Base-by-base conservation (phyloP, 2,329 filamentous ascomycete species). In the Sclerotinia minor region DNA sequence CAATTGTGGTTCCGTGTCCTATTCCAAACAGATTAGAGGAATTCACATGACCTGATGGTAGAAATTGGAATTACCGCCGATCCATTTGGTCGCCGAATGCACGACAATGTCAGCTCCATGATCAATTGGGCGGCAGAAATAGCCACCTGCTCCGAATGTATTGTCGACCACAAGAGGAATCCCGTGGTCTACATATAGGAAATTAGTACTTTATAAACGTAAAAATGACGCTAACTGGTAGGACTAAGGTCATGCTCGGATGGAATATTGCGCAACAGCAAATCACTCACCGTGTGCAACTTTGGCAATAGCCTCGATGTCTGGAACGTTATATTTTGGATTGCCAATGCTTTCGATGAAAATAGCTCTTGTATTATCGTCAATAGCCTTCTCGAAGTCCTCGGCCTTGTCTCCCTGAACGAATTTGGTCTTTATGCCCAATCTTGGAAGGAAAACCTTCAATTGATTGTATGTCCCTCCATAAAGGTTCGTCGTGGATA, bases 381-480 rank as follows among this genome's bases (percentile, higher is more conserved):
- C 93, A 76, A 97, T 97, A 67, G 88, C 87, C 59, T 88, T 87
- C 50, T 86, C 89, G 75, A 97, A 90, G 75, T 92, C 92, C 73
- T 89, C 89, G 19, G 91, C 82, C 68, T 87, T 87, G 79, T 97
- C 93, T 58, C 92, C 91, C 66, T 88, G 83, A 75, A 97, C 85
- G 75, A 97, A 97, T 81, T 93, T 96, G 76, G 92, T 95, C 54
- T 83, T 83, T 77, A 97, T 93, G 70, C 94, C 94, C 57, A 96
- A 81, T 21, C 93, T 87, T 13, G 92, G 90, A 67, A 97, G 83
- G 73, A 92, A 85, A 59, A 97, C 92, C 81, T 97, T 97, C 81
- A 97, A 88, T 82, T 97, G 94, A 82, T 97, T 97, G 83, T 97
- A 97, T 26, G 94, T 97, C 77, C 94, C 94, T 72, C 94, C 94